Evolutionary conservation across 768 basidiomycete genomes (phyloP), one percentile per base, ranked within the genome.

Genomic region (Tricholoma flavovirens): DNA sequence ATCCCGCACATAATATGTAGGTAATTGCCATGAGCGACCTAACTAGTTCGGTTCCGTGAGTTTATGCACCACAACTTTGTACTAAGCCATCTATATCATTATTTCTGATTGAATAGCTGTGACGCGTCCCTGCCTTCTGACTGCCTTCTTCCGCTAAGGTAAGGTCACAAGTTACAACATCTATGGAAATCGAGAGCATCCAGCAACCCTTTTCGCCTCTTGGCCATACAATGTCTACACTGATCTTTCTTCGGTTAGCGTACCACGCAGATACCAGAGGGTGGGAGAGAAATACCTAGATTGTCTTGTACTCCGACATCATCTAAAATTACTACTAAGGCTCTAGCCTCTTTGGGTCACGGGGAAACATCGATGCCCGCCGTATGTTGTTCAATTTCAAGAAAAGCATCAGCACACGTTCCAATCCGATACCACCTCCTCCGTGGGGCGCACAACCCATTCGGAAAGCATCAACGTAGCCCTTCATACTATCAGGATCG

Each of bases 391-490:
- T 90, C 60, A 99, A 80, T 75, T 96, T 95, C 70, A 99, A 76
- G 83, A 94, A 99, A 62, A 99, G 76, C 95, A 98, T 98, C 67
- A 98, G 73, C 51, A 99, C 94, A 54, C 93, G 89, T 73, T 97
- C 94, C 58, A 95, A 78, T 53, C 92, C 95, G 63, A 98, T 93
- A 58, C 96, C 96, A 59, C 94, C 96, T 62, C 96, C 97, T 49
- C 93, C 97, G 71, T 99, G 97, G 14, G 97, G 95, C 1, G 94
- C 83, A 63, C 93, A 96, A 21, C 95, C 97, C 69, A 97, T 81
- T 59, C 86, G 85, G 84, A 99, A 99, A 15, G 87, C 94, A 67
- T 98, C 93, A 45, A 98, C 69, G 71, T 99, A 99, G 56, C 81
- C 82, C 69, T 87, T 84, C 95, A 98, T 98, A 22, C 83, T 86